Percentiles rank a stretch among this genome's conserved stretches.
phyloP scores from a whole-genome alignment of 139 green algal species.

The Closterium sp. region DNA sequence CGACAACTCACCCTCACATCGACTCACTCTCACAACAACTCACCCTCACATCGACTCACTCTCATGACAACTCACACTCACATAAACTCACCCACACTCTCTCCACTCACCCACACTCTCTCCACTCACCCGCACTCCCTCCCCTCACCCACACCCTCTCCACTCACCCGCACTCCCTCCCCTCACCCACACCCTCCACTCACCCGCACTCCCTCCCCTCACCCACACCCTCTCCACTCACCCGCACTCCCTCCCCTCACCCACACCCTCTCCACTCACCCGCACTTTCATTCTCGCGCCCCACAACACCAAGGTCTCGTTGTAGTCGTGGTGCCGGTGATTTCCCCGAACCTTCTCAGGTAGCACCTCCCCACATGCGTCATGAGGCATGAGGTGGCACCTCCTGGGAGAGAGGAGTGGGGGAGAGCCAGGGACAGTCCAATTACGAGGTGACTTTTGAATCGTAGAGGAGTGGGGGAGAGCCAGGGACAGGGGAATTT shows the following conservation, averaged over 20 bases:
- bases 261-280: background rate
- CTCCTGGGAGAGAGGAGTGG: constrained; percentile 10
- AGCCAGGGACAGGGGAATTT: no score
- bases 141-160: background rate
- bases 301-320: constrained; percentile 49
- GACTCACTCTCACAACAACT: background rate
- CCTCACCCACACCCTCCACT: background rate
- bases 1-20: no score
- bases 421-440: background rate
- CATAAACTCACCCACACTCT: no score
- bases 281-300: constrained; percentile 24
- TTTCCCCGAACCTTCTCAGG: constrained; percentile 35
- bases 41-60: background rate
- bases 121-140: background rate
- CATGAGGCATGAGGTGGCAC: constrained; percentile 9
- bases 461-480: no score
- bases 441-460: no score
- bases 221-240: background rate
- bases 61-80: background rate
- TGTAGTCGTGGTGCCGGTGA: constrained; percentile 38
- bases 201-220: background rate
- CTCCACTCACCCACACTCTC: no score
- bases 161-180: background rate
- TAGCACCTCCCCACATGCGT: constrained; percentile 27
- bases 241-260: background rate